Evolutionary conservation across 192 early-diverging fungal species (phyloP).

Genomic region (Umbelopsis ramanniana): DNA sequence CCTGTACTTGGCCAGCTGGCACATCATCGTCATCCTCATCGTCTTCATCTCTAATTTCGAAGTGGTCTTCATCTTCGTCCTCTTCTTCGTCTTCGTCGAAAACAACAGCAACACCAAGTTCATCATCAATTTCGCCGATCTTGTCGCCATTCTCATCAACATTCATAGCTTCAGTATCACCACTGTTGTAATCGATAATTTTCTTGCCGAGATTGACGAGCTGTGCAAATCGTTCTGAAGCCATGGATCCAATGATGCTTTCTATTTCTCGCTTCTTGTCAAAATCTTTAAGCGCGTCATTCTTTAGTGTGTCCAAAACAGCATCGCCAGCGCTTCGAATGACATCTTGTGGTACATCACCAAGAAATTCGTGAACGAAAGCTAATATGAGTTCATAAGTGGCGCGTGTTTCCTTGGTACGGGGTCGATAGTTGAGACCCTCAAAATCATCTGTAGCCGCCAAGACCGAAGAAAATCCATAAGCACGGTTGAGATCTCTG

Average conservation of each 20-base stretch:
- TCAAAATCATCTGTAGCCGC: slow-evolving; percentile 89
- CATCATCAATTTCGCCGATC: slow-evolving; percentile 76
- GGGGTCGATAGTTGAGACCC: slow-evolving; percentile 82
- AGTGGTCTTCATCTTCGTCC: slow-evolving; percentile 72
- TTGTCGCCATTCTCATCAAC: slow-evolving; percentile 62
- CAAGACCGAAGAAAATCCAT: slow-evolving; percentile 76
- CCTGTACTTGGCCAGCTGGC: slow-evolving; percentile 34
- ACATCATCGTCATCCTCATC: slow-evolving; percentile 59
- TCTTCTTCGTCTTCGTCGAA: slow-evolving; percentile 97
- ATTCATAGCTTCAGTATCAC: slow-evolving; percentile 53
- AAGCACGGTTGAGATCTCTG: slow-evolving; percentile 54
- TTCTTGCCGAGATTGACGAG: slow-evolving; percentile 92
- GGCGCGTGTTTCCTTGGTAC: slow-evolving; percentile 86
- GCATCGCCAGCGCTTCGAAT: slow-evolving; percentile 89
- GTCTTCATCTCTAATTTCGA: slow-evolving; percentile 59
- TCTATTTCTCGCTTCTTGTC: slow-evolving; percentile 90
- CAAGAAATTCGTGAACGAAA: slow-evolving; percentile 78
- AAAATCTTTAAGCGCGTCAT: slow-evolving; percentile 82
- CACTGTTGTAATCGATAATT: slow-evolving; percentile 85
- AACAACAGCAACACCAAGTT: slow-evolving; percentile 91
- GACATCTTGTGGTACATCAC: slow-evolving; percentile 91
- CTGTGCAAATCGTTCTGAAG: slow-evolving; percentile 82
- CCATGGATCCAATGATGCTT: slow-evolving; percentile 68
- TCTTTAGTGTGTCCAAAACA: slow-evolving; percentile 81
- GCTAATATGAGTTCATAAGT: slow-evolving; percentile 90